These are phyloP conservation scores for Phymatotrichopsis omnivora DNA, from an alignment of 2,329 filamentous ascomycete genomes.

Conservation along the genomic window DNA sequence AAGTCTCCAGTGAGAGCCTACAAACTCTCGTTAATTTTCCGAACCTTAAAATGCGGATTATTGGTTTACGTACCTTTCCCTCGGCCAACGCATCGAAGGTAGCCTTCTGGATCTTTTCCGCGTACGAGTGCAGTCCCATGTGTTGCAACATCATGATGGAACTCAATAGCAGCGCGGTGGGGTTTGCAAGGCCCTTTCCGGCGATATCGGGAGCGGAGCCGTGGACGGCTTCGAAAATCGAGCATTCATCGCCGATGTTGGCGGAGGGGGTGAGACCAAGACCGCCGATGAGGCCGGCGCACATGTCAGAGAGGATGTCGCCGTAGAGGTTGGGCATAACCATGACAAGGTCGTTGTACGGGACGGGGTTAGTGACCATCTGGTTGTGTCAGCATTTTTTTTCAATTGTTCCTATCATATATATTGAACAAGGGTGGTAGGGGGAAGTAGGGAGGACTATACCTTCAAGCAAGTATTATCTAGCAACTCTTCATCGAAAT, in stretches of 20 bases:
- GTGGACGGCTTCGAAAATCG: conserved; percentile 99
- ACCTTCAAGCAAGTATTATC: conserved; percentile 99
- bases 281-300: conserved; percentile 94
- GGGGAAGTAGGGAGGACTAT: conserved; percentile 50
- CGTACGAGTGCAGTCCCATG: conserved; percentile 82
- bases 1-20: conserved; percentile 88
- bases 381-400: conserved; percentile 1
- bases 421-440: background rate
- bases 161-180: conserved; percentile 85
- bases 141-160: conserved; percentile 99
- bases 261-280: conserved; percentile 93
- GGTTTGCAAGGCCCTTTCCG: conserved; percentile 92
- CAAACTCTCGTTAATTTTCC: too few species aligned
- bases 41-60: too few species aligned
- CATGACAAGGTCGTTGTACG: conserved; percentile 98
- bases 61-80: too few species aligned
- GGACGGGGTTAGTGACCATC: conserved; percentile 56
- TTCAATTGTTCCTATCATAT: too few species aligned
- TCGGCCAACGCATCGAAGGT: conserved; percentile 92
- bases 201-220: conserved; percentile 94
- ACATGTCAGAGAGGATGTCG: conserved; percentile 99
- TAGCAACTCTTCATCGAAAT: conserved; percentile 95
- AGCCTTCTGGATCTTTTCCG: conserved; percentile 79
- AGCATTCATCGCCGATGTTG: conserved; percentile 98
- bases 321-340: conserved; percentile 98